These are phyloP conservation scores for Tetrahymena thermophila DNA, from an alignment of 73 alveolate genomes.

Conservation along the genomic window DNA sequence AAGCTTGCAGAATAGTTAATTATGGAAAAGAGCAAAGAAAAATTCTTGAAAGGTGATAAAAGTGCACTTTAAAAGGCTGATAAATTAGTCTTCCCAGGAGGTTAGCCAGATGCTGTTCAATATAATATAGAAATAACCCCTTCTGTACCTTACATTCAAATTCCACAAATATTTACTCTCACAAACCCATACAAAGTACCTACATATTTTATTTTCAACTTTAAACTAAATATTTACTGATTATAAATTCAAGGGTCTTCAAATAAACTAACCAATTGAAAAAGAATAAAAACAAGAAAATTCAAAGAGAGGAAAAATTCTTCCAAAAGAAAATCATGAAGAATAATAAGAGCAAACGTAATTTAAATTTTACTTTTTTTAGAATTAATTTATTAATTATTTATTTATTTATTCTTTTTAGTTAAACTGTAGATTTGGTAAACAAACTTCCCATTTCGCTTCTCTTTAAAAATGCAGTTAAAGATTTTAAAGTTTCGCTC, in stretches of 20 bases:
- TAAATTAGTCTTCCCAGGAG: not conserved
- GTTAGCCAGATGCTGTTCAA: not conserved
- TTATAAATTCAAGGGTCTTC: not conserved
- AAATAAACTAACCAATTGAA: not conserved
- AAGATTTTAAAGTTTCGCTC: conserved; percentile 66
- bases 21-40: conserved; percentile 15
- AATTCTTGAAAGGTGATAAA: conserved; percentile 37
- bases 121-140: not conserved
- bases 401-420: conserved; percentile 5
- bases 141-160: not conserved
- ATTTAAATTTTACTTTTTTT: conserved; percentile 5
- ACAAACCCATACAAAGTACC: not conserved
- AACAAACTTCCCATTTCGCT: conserved; percentile 34
- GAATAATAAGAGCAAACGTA: conserved; percentile 2
- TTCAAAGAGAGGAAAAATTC: not conserved
- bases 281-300: not conserved
- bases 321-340: conserved; percentile 9
- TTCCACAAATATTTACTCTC: not conserved
- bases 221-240: not conserved
- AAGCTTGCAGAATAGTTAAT: conserved; percentile 10
- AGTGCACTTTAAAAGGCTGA: not conserved
- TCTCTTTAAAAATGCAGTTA: conserved; percentile 71
- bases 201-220: not conserved
- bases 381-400: too few species aligned
- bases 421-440: conserved; percentile 23